Evolutionary conservation across 306 rosid genomes (phyloP), one percentile per base, ranked within the genome.

Genomic region (Rosa rugosa): DNA sequence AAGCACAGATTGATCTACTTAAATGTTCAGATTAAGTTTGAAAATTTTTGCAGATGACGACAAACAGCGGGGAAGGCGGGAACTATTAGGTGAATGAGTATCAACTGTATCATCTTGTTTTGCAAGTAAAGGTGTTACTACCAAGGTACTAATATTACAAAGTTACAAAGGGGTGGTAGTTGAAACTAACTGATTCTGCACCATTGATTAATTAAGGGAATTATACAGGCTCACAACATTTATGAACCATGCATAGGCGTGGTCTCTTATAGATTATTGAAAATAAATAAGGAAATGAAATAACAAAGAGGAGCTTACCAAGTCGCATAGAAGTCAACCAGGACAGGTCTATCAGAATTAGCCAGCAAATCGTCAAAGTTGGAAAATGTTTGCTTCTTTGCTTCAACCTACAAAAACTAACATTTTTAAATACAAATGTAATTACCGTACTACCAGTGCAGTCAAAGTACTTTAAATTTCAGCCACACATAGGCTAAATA

Each of bases 271-370:
- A 9, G 49, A n/a, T 31, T 42, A 53, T 36, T 1, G 36, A 31
- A 31, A 2, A 12, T 9, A 27, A 68, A 62, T 23, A 62, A 59
- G 73, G 59, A 62, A 64, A 27, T 22, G 18, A 50, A 38, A 62
- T 18, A 51, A 31, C 68, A 9, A 49, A 38, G 72, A 49, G 38
- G 57, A 72, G 50, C 82, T 81, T 76, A 92, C 99, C 99, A 95
- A 78, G 99, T 92, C 5, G 99, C 99, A 82, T 95, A 95, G 86
- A 95, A 95, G 90, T 95, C 99, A 71, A 95, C 98, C 80, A 95
- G 74, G 8, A 95, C 94, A 47, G 98, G 98, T 73, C 85, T 95
- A 14, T 88, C 97, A 38, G 95, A 77, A 75, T 87, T 89, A 23
- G 83, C 83, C 80, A 95, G 85, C 87, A 95, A 86, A 74, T 95